Base-by-base conservation (phyloP, 148 eudicot species). In the Bassia scoparia region DNA sequence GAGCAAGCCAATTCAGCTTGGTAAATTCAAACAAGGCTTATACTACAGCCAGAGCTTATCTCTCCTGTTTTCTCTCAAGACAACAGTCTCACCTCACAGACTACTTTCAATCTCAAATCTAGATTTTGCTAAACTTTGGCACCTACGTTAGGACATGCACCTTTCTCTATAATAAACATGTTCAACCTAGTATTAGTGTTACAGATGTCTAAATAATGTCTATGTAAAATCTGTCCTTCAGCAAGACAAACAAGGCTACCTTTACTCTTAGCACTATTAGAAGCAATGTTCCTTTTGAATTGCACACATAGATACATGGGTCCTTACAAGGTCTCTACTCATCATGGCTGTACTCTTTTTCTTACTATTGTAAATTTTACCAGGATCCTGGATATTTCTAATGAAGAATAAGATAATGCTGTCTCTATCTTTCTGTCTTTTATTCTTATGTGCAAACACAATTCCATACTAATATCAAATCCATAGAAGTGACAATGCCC, bases 281-380 rank as follows among this genome's bases (percentile, higher is more conserved):
- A 8, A 4, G 44, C 9, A 10, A 7, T 52, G 20, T 4, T 44
- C 2, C 18, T 4, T 69, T 69, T 69, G 20, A 69, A 20, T 11
- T 53, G 0, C 1, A 0, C 72, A 69, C 11, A 3, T 69, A 0
- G 72, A 69, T 69, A 7, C 52, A 6, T 53, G 44, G 60, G 61
- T 1, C 60, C 43, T 12, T 48, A 68, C 17, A 4, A 11, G 29
- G 5, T 18, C 1, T 1, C n/a, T 1, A 62, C 69, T 3, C 16
- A 49, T 5, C n/a, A 24, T 48, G 61, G 69, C 3, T 31, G 30
- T 31, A 73, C 29, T 11, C 14, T 44, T 4, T 73, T 73, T 12
- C 1, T 73, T 1, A 73, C 76, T 7, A 62, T 73, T 48, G 76
- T 73, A 1, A 44, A 71, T 30, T 56, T 7, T 14, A 29, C 52